These are phyloP conservation scores for Sherardia arvensis DNA, from an alignment of 257 asterid genomes.

Conservation along the genomic window DNA sequence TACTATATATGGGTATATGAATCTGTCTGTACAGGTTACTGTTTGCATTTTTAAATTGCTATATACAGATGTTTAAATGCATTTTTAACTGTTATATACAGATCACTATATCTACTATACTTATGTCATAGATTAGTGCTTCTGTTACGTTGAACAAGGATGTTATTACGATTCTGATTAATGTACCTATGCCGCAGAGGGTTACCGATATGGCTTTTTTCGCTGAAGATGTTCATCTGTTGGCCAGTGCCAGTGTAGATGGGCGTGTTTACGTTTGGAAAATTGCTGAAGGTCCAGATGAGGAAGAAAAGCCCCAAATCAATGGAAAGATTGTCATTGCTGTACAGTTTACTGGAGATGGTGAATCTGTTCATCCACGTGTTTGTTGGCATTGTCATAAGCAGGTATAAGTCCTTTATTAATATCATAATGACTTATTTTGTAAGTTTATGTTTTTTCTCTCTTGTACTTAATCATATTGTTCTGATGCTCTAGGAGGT, in stretches of 20 bases:
- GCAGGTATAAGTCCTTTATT: slow-evolving; percentile 44
- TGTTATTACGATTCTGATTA: not conserved
- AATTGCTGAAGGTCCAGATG: slow-evolving; percentile 89
- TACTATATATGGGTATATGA: too few species aligned
- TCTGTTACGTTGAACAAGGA: too few species aligned
- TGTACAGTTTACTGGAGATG: slow-evolving; percentile 74
- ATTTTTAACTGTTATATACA: too few species aligned
- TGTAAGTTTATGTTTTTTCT: not conserved
- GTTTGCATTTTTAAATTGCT: too few species aligned
- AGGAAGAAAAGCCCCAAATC: slow-evolving; percentile 89
- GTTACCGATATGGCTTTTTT: slow-evolving; percentile 99
- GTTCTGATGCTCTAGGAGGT: slow-evolving; percentile 51
- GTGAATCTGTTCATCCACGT: slow-evolving; percentile 82
- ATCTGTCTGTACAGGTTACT: not conserved
- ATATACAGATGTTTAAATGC: too few species aligned
- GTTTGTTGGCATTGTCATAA: slow-evolving; percentile 99
- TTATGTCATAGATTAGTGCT: too few species aligned
- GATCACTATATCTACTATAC: too few species aligned
- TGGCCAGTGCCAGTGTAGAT: slow-evolving; percentile 99
- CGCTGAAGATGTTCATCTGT: slow-evolving; percentile 95
- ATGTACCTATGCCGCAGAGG: slow-evolving; percentile 44
- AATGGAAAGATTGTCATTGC: slow-evolving; percentile 69
- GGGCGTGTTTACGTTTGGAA: slow-evolving; percentile 96
- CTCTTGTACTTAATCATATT: not conserved
- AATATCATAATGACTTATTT: not conserved